Percentiles rank a stretch among this genome's conserved stretches.
Conservation (phyloP, 2,329 filamentous ascomycete genomes). For the Colletotrichum tanaceti region DNA sequence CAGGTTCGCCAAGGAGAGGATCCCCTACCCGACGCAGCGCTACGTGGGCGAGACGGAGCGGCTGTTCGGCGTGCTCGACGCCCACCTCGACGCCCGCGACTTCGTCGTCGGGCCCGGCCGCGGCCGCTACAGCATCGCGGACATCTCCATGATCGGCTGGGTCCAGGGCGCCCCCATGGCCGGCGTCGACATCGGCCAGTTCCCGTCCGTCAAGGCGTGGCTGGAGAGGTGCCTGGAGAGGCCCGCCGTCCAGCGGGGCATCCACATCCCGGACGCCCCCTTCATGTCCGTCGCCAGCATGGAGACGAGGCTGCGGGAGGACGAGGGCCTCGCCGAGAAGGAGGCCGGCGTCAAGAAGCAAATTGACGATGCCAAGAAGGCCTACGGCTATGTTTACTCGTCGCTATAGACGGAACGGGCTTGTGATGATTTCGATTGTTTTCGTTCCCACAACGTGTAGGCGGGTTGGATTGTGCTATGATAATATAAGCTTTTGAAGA, state of each 20-base stretch:
- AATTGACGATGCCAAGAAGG: constrained; percentile 45
- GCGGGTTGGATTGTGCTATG: too few species aligned
- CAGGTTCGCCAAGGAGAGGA: constrained; percentile 74
- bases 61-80: constrained; percentile 78
- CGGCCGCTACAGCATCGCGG: constrained; percentile 73
- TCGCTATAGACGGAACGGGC: constrained; percentile 36
- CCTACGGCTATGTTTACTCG: constrained; percentile 52
- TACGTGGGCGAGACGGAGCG: constrained; percentile 82
- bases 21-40: constrained; percentile 77
- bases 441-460: too few species aligned
- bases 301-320: constrained; percentile 53
- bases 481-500: too few species aligned
- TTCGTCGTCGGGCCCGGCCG: constrained; percentile 64
- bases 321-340: constrained; percentile 61
- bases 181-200: constrained; percentile 72
- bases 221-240: constrained; percentile 69
- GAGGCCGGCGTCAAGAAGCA: constrained; percentile 50
- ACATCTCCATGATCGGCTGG: constrained; percentile 81
- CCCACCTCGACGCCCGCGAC: constrained; percentile 66
- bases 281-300: constrained; percentile 55
- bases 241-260: constrained; percentile 72
- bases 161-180: constrained; percentile 64
- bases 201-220: constrained; percentile 76
- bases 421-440: too few species aligned
- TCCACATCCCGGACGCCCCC: constrained; percentile 66